A percentile compares a stretch with the other conserved stretches of the same genome.
These are phyloP conservation scores for Zalerion maritima DNA, from an alignment of 495 filamentous ascomycete species.

Conservation along the genomic window DNA sequence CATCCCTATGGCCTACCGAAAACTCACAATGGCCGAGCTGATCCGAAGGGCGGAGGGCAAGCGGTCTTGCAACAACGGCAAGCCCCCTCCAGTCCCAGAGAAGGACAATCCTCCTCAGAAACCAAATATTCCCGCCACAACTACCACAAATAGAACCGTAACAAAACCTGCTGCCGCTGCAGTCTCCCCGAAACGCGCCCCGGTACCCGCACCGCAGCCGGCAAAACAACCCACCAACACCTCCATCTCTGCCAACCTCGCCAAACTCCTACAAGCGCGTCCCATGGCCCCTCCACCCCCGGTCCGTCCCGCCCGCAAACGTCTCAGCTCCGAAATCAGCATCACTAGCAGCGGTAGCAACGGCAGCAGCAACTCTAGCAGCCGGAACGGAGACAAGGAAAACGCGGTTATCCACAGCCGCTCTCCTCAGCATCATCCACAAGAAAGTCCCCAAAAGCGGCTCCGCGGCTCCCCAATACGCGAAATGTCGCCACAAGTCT, in stretches of 20 bases:
- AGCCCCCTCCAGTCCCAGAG: constrained; percentile 19
- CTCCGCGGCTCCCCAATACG: constrained; percentile 12
- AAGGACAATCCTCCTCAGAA: constrained; percentile 12
- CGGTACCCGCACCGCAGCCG: constrained; percentile 2
- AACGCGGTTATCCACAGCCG: constrained; percentile 46
- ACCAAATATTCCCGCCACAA: not conserved
- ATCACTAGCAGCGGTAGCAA: no score
- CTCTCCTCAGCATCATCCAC: constrained; percentile 25
- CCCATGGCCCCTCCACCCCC: constrained; percentile 13
- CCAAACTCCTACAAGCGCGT: constrained; percentile 14
- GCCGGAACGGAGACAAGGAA: constrained; percentile 74
- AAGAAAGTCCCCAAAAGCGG: constrained; percentile 31
- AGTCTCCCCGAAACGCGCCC: not conserved
- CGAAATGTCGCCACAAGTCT: constrained; percentile 12
- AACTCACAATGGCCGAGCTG: constrained; percentile 72
- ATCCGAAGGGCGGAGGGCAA: constrained; percentile 27
- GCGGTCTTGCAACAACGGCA: constrained; percentile 8
- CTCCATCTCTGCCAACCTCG: constrained; percentile 12
- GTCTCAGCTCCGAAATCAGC: constrained; percentile 12
- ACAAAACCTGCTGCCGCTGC: constrained; percentile 1
- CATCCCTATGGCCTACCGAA: constrained; percentile 67
- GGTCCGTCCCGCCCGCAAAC: constrained; percentile 13
- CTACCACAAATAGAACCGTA: no score
- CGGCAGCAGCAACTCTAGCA: no score
- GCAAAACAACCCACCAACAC: constrained; percentile 9